phyloP scores from a whole-genome alignment of 2,329 filamentous ascomycete genomes.

The Magnaporthiopsis rhizophila region DNA sequence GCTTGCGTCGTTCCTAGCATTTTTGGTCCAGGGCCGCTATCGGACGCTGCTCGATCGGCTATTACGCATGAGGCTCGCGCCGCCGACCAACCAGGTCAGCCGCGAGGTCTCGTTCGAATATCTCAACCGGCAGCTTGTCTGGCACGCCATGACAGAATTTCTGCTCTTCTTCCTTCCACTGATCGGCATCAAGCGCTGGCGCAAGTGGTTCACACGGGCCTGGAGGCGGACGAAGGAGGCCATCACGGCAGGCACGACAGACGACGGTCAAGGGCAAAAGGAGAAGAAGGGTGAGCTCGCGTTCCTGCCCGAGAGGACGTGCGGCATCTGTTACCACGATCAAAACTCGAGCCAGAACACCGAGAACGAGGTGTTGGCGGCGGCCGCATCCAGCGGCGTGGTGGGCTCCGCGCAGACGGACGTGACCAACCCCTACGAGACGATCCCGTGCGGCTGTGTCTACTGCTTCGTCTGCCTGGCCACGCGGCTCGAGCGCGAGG shows the following conservation, averaged over 20 bases:
- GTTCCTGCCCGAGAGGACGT: constrained; percentile 88
- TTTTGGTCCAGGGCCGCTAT: constrained; percentile 85
- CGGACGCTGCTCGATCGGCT: constrained; percentile 82
- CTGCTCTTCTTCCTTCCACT: constrained; percentile 93
- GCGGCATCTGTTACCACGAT: constrained; percentile 93
- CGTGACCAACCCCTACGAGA: constrained; percentile 92
- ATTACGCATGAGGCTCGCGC: constrained; percentile 74
- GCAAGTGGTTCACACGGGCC: constrained; percentile 77
- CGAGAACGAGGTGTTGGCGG: constrained; percentile 66
- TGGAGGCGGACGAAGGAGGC: constrained; percentile 73
- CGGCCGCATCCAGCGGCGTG: constrained; percentile 64
- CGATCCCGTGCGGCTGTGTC: constrained; percentile 79
- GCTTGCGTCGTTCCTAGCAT: constrained; percentile 80
- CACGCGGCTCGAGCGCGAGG: constrained; percentile 80
- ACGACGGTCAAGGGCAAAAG: constrained; percentile 37
- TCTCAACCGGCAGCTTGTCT: constrained; percentile 92
- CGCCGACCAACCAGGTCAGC: constrained; percentile 76
- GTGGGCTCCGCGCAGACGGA: constrained; percentile 86
- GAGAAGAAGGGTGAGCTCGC: constrained; percentile 64
- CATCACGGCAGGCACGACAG: constrained; percentile 38
- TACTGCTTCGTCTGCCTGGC: constrained; percentile 98
- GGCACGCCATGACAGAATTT: constrained; percentile 99
- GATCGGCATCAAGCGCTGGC: constrained; percentile 91
- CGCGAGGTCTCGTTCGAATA: constrained; percentile 96
- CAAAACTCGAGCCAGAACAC: constrained; percentile 65